Evolutionary conservation across 1,284 basidiomycete species (phyloP), one percentile per base, ranked within the genome.

Genomic region (Microbotryomycetes sp.): DNA sequence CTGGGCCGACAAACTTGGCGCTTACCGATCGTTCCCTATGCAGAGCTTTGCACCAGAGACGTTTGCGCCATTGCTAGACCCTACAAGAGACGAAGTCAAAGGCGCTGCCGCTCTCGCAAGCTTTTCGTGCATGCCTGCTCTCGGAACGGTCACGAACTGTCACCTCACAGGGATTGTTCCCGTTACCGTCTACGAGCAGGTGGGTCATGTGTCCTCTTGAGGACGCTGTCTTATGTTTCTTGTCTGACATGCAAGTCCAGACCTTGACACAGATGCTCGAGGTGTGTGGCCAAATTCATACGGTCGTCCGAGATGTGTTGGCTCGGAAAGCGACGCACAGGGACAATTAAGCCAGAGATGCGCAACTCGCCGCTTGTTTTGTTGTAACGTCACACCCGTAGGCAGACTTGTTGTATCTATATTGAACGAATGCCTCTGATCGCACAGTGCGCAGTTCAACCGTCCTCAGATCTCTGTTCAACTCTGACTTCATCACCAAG

Each of bases 51-150:
- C 61, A 26, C 54, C 59, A 11, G 31, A 68, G 6, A 54, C 56
- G n/a, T 52, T 61, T 5, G 56, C 56, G 5, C 52, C 53, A 47
- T 83, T 76, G 79, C 75, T 94, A 29, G 92, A 97, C 76, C 91
- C 92, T 1, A 86, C 83, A 1, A 81, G 83, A 50, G 79, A 82
- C 49, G 91, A 93, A 73, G 79, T 81, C 0, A 73, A 71, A 24
- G 61, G 69, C 2, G 81, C 86, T 5, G 77, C 77, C 18, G 86
- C 86, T 0, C 83, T 81, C 21, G 65, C 96, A 16, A 81, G 88
- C 0, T 75, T 93, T 28, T 84, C 90, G 1, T 88, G 85, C 62
- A 85, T 97, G 79, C 93, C 94, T 53, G 92, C 93, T 0, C 78
- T 97, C n/a, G 85, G 83, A n/a, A 86, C 82, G 11, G 78, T 93